Base-by-base conservation (phyloP, 106 monocot species). In the Phalaenopsis aphrodite region DNA sequence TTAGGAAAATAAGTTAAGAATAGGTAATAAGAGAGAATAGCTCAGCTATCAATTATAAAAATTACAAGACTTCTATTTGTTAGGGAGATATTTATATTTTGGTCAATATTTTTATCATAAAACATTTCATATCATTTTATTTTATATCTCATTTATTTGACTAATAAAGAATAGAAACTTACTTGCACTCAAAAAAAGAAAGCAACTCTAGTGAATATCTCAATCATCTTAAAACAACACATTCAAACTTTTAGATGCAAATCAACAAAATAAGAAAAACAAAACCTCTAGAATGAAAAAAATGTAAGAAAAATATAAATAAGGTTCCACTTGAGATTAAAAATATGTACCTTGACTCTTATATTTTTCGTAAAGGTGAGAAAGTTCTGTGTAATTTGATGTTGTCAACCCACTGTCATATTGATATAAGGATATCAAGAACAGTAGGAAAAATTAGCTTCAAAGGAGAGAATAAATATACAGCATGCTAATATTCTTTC, bases 281-380 rank as follows among this genome's bases (percentile, higher is more conserved):
- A 47, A 64, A 23, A 52, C 0, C 23, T 42, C 72, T 55, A 75
- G 57, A 11, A 19, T 14, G 52, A 56, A 14, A 81, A 57, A 77
- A 5, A 37, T 37, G 74, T 43, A 43, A n/a, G 41, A 41, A 43
- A 74, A 43, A 45, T 74, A 42, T 42, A 42, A 74, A 43, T 36
- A 45, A 74, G 74, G 43, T 42, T 43, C 21, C 43, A 43, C 43
- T 36, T 74, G 12, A 49, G 76, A 76, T 49, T 11, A n/a, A 47
- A 42, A 52, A 49, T 1, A 78, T 52, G 66, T 93, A 99, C 99
- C 99, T 91, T 99, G 99, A 72, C 89, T 76, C 75, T 91, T 99
- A 84, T 99, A 99, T 81, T 95, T 93, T 73, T 99, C 95, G 42
- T 99, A 99, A 15, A 99, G 48, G 80, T 99, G 99, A 38, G 99